Evolutionary conservation across 1,284 basidiomycete species (phyloP), one percentile per base, ranked within the genome.

Genomic region (Malassezia sympodialis): DNA sequence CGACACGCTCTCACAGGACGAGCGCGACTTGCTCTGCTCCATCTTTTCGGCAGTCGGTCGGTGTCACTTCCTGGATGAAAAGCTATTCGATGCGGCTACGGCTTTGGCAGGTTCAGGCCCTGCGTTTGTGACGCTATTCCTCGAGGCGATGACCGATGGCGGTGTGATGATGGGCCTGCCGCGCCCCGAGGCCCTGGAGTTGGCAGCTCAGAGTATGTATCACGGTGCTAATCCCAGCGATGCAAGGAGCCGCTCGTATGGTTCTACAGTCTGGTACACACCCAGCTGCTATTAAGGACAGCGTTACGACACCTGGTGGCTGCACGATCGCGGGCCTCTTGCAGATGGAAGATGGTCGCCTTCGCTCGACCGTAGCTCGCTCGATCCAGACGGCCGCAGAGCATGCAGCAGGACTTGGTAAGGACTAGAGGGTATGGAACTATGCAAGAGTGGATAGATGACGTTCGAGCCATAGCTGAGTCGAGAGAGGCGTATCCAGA

Each of bases 101-200:
- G 94, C 94, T 8, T 80, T 99, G 4, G 90, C 88, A 15, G 94
- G 91, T 1, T 90, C 88, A 8, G 94, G 94, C 0, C 94, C 94
- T 28, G 94, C 94, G 0, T 98, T 99, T 76, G 90, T 89, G 1
- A 90, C 89, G 63, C 84, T 98, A 44, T 91, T 98, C 68, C 80
- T 99, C 58, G 94, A 99, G 76, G 93, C 94, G 0, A 96, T 99
- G 90, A 86, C 90, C 2, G 94, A 98, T 76, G 94, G 94, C 30
- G 94, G 90, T 28, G 94, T 98, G 40, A 98, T 99, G 94, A 98
- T 98, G 94, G 94, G 94, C 26, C 79, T 99, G 43, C 94, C 94
- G 2, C 80, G 94, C 58, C 82, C 84, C 0, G 93, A 96, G 76
- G 91, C 94, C 4, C 76, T 96, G 34, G 94, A 98, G 74, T 78